Evolutionary conservation across 2,329 filamentous ascomycete species (phyloP).

Genomic region (Acrocalymma vagum): DNA sequence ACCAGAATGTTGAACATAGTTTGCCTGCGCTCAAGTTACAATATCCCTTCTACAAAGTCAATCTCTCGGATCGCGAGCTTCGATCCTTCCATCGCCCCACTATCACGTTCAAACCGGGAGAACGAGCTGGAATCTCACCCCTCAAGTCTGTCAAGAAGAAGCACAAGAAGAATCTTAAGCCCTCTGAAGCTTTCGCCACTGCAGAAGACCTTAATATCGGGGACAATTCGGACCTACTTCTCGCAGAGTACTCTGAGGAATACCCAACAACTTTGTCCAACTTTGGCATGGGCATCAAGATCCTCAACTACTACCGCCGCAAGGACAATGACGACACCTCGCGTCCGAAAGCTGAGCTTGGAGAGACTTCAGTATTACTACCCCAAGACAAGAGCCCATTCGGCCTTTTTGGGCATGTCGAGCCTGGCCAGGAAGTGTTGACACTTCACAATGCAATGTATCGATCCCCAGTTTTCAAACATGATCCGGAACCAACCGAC

Average conservation of each 20-base stretch:
- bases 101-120: slow-evolving; percentile 75
- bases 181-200: slow-evolving; percentile 78
- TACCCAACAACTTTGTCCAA: slow-evolving; percentile 91
- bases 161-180: slow-evolving; percentile 79
- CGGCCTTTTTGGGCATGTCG: slow-evolving; percentile 91
- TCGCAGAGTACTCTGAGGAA: slow-evolving; percentile 96
- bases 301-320: slow-evolving; percentile 96
- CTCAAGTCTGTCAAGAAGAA: slow-evolving; percentile 77
- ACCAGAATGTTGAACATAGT: slow-evolving; percentile 92
- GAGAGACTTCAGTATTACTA: slow-evolving; percentile 86
- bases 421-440: slow-evolving; percentile 87
- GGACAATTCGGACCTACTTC: slow-evolving; percentile 86
- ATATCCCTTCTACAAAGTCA: slow-evolving; percentile 95
- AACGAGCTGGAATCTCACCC: slow-evolving; percentile 76
- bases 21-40: slow-evolving; percentile 89
- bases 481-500: slow-evolving; percentile 78
- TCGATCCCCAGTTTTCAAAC: slow-evolving; percentile 90
- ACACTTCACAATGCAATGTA: slow-evolving; percentile 97
- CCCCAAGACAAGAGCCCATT: slow-evolving; percentile 97
- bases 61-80: slow-evolving; percentile 74
- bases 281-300: slow-evolving; percentile 94
- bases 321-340: slow-evolving; percentile 79
- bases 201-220: slow-evolving; percentile 85
- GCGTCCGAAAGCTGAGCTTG: slow-evolving; percentile 82
- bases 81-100: slow-evolving; percentile 85